Conservation (phyloP, 306 rosid species). For the Urtica urens region DNA sequence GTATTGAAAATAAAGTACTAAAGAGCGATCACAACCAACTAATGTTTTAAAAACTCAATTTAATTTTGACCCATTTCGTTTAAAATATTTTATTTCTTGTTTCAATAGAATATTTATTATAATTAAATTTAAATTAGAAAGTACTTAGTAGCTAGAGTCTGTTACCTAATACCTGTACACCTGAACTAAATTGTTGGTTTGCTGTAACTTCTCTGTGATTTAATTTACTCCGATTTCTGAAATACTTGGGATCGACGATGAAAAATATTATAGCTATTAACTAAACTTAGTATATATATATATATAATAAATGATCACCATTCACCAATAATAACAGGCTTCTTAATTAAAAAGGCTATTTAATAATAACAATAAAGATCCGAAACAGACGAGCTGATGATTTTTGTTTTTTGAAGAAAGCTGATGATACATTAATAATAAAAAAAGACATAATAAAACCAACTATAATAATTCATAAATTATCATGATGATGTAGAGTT, state of each 20-base stretch:
- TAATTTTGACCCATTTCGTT: no score
- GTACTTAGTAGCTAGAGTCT: not conserved
- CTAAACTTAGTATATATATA: not conserved
- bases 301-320: not conserved
- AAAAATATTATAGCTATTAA: not conserved
- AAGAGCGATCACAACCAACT: no score
- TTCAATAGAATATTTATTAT: not conserved
- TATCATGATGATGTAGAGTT: no score
- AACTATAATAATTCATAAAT: not conserved
- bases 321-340: not conserved
- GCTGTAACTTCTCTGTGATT: constrained; percentile 3
- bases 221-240: constrained; percentile 5
- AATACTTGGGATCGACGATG: constrained; percentile 6
- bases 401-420: not conserved
- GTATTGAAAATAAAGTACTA: no score
- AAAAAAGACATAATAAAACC: not conserved
- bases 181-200: constrained; percentile 3
- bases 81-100: not conserved
- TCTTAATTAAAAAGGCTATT: no score
- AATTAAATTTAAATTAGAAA: no score
- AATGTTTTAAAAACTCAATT: no score
- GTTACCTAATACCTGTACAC: constrained; percentile 7
- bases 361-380: no score
- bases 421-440: not conserved
- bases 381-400: no score